phyloP scores from a whole-genome alignment of 169 alveolate species.

The Plasmodium gallinaceum region DNA sequence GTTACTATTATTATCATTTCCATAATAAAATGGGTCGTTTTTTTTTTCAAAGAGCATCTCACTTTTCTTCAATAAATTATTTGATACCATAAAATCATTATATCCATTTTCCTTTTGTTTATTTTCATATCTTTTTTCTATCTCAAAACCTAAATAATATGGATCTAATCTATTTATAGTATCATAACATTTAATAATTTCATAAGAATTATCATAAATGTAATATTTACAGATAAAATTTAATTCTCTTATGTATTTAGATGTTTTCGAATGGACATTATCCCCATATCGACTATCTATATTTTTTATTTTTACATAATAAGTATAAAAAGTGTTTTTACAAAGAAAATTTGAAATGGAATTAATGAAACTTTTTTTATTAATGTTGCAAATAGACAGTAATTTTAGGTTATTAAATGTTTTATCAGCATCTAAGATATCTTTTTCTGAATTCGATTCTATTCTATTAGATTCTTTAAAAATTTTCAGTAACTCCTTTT shows the following conservation, averaged over 20 bases:
- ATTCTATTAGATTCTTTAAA: conserved; percentile 2
- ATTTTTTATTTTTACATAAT: conserved; percentile 23
- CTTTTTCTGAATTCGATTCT: not conserved
- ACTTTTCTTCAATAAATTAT: conserved; percentile 2
- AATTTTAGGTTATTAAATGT: conserved; percentile 10
- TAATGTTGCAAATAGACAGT: conserved; percentile 24
- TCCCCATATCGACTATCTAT: conserved; percentile 32
- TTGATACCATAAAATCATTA: conserved; percentile 14
- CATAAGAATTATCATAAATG: conserved; percentile 49
- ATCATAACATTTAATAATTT: conserved; percentile 27
- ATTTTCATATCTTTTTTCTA: conserved; percentile 28
- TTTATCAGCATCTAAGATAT: conserved; percentile 10
- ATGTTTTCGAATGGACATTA: conserved; percentile 19
- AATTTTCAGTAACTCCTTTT: conserved; percentile 42
- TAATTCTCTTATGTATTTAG: conserved; percentile 25
- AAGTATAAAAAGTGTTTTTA: conserved; percentile 16
- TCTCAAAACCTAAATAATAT: conserved; percentile 25
- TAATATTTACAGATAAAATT: conserved; percentile 37
- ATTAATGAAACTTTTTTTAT: conserved; percentile 9
- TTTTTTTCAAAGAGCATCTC: not conserved
- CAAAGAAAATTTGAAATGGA: conserved; percentile 27
- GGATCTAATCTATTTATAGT: not conserved
- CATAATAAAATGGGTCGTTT: not conserved
- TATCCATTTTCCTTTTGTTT: not conserved
- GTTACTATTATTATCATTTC: not conserved